A percentile compares a stretch with the other conserved stretches of the same genome.
Evolutionary conservation across 768 basidiomycete genomes (phyloP).

Genomic region (Sistotremastrum suecicum): DNA sequence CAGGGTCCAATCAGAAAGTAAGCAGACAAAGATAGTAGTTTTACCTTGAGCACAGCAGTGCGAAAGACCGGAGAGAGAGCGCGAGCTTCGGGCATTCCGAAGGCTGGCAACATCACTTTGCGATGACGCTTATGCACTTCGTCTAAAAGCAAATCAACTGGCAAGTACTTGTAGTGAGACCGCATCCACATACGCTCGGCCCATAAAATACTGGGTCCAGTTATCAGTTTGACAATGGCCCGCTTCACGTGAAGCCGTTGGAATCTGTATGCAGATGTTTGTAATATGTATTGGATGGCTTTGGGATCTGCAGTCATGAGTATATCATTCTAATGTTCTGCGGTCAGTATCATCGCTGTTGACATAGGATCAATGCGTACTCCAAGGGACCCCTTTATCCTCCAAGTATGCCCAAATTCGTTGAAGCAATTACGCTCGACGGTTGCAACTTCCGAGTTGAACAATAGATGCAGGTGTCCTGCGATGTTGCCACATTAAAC

Average conservation of each 20-base stretch:
- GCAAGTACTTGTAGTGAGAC: neutral
- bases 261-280: conserved; percentile 42
- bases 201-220: conserved; percentile 40
- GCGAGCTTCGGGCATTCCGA: conserved; percentile 28
- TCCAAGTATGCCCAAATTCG: conserved; percentile 11
- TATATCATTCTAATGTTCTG: conserved; percentile 29
- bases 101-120: conserved; percentile 23
- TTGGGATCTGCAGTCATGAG: conserved; percentile 42
- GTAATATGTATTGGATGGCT: conserved; percentile 42
- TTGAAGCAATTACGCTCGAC: conserved; percentile 7
- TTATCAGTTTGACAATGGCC: conserved; percentile 33
- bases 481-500: no score
- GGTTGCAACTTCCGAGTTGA: conserved; percentile 9
- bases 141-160: conserved; percentile 5
- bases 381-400: conserved; percentile 8
- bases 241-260: conserved; percentile 36
- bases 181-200: conserved; percentile 28
- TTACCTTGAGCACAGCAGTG: conserved; percentile 10
- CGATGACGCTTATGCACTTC: conserved; percentile 17
- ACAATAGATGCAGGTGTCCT: neutral
- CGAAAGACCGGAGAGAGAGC: conserved; percentile 12
- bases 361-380: conserved; percentile 5
- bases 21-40: conserved; percentile 1
- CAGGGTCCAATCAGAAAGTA: neutral
- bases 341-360: neutral